Base-by-base conservation (phyloP, 116 monocot species). In the Phalaenopsis hybrid region DNA sequence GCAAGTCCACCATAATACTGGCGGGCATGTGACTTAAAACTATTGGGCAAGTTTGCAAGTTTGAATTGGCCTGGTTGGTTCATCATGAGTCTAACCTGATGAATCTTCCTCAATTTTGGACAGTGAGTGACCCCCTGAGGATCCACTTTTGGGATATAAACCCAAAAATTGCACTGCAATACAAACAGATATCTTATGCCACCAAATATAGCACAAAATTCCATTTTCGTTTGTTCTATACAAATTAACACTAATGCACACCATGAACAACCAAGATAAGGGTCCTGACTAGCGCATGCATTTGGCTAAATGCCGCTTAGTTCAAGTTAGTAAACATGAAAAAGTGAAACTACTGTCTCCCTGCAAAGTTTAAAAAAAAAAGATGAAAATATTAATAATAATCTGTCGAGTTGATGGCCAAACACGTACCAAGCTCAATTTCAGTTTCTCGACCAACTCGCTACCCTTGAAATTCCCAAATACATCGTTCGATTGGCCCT, bases 371-470 rank as follows among this genome's bases (percentile, higher is more conserved):
- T 1, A 37, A 37, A 37, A 37, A 37, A 37, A 37, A 37, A 37
- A 37, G 37, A 37, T 37, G 37, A 34, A 69, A 1, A 69, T 69
- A 33, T 33, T n/a, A n/a, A n/a, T n/a, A n/a, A n/a, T n/a, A n/a
- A n/a, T n/a, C n/a, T n/a, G n/a, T 33, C 12, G 3, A 65, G 5
- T 76, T 31, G 55, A 82, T 48, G 37, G 18, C 11, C 50, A 17
- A 79, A 21, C 37, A 1, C 21, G 80, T 88, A 99, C 98, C 88
- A 99, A 74, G 82, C 92, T 91, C 78, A 89, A 75, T 86, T 99
- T 99, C 44, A 99, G 82, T 78, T 94, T 99, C 78, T 99, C 89
- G 8, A 93, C 82, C 77, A 97, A 85, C 81, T 94, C 94, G 57
- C 81, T 92, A 74, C 86, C 83, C 59, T 83, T 91, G 52, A 90